phyloP scores from a whole-genome alignment of 2,329 filamentous ascomycete genomes.

The Cladophialophora bantiana region DNA sequence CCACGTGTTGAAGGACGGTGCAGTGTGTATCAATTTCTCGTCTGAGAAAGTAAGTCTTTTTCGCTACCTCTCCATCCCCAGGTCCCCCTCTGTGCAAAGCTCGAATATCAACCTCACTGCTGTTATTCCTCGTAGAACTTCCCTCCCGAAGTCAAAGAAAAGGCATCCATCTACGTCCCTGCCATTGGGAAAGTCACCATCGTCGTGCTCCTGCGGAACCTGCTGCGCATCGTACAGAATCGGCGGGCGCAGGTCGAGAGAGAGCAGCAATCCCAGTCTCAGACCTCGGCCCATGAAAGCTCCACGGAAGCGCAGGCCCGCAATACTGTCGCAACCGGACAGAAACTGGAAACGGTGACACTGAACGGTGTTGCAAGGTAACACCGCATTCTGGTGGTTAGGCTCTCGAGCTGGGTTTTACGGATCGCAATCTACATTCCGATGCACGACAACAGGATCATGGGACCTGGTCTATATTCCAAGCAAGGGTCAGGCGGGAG shows the following conservation, averaged over 20 bases:
- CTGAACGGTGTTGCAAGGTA: background rate
- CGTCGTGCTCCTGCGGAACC: conserved; percentile 84
- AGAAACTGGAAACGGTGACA: background rate
- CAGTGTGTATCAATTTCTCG: conserved; percentile 98
- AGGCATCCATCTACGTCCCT: conserved; percentile 94
- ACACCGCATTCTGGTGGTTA: background rate
- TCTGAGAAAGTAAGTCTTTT: conserved; percentile 71
- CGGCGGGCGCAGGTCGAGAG: conserved; percentile 41
- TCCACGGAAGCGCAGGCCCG: background rate
- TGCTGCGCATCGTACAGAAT: conserved; percentile 71
- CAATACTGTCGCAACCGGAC: background rate
- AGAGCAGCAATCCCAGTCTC: background rate
- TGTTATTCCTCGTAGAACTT: conserved; percentile 70
- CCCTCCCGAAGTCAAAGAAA: conserved; percentile 86
- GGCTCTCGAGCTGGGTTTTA: too few relatives aligned
- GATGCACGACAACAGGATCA: too few relatives aligned
- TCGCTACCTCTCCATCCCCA: background rate
- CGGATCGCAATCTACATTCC: too few relatives aligned
- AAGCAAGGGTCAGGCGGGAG: too few relatives aligned
- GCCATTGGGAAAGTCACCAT: conserved; percentile 98
- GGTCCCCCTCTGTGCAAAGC: background rate
- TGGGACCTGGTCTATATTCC: too few relatives aligned
- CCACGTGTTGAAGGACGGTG: conserved; percentile 82
- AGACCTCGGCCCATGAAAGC: background rate
- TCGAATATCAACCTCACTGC: background rate